A percentile compares a stretch with the other conserved stretches of the same genome.
phyloP scores from a whole-genome alignment of 2,329 filamentous ascomycete species.

The Parasarocladium wereldwijsianum region DNA sequence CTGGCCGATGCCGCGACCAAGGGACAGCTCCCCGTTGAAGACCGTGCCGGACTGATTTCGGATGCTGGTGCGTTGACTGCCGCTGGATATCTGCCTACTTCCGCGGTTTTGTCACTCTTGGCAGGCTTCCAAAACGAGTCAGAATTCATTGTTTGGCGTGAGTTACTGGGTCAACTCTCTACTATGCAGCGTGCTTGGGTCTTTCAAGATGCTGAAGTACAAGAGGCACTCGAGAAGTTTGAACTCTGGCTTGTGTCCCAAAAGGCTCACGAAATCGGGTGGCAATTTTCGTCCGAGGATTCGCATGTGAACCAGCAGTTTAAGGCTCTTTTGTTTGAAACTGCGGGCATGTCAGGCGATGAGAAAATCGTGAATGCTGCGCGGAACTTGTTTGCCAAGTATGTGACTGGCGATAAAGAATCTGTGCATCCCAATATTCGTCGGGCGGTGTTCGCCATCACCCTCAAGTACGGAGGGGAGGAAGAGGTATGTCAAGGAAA shows the following conservation, averaged over 20 bases:
- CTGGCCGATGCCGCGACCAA: conserved; percentile 71
- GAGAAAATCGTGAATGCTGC: conserved; percentile 63
- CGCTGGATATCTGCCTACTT: conserved; percentile 88
- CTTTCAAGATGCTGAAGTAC: conserved; percentile 54
- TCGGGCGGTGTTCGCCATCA: conserved; percentile 73
- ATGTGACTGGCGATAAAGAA: conserved; percentile 59
- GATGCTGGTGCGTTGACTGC: conserved; percentile 82
- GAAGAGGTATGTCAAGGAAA: conserved; percentile 45
- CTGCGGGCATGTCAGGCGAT: conserved; percentile 69
- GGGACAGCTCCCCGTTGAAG: conserved; percentile 63
- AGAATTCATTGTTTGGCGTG: conserved; percentile 91
- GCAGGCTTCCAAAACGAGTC: conserved; percentile 72
- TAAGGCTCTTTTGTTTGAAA: conserved; percentile 81
- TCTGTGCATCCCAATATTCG: conserved; percentile 89
- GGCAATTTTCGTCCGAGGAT: conserved; percentile 73
- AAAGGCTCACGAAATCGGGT: conserved; percentile 77
- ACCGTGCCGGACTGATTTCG: conserved; percentile 86
- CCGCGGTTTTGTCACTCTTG: conserved; percentile 70
- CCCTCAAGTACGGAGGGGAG: conserved; percentile 68
- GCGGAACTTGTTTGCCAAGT: conserved; percentile 82
- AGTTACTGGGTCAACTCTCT: conserved; percentile 66
- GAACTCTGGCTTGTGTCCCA: conserved; percentile 61
- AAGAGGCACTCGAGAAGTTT: conserved; percentile 69
- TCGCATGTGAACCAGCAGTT: conserved; percentile 88
- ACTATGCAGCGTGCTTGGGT: conserved; percentile 77